These are phyloP conservation scores for Cercospora sesami DNA, from an alignment of 2,329 filamentous ascomycete genomes.

Conservation along the genomic window DNA sequence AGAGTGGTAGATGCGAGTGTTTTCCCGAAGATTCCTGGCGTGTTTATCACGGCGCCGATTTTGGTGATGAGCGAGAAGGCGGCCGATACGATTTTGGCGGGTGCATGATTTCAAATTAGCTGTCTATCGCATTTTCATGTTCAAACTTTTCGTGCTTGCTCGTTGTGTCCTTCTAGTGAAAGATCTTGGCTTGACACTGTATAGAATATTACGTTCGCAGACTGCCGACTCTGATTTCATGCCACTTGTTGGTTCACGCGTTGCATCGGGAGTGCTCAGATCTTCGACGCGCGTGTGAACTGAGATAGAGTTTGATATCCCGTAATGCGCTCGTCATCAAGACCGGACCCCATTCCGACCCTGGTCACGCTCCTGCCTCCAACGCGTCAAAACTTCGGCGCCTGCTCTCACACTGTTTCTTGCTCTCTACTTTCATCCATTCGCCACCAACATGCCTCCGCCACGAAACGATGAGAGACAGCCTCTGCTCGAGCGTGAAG, in stretches of 20 bases:
- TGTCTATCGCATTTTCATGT: neutral
- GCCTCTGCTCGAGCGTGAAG: constrained; percentile 5
- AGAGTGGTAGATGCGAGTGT: constrained; percentile 32
- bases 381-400: constrained; percentile 8
- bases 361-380: neutral
- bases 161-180: too few relatives aligned
- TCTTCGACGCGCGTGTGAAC: neutral
- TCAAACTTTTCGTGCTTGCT: neutral
- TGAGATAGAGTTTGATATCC: neutral
- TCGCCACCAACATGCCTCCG: neutral
- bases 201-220: too few relatives aligned
- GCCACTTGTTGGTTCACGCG: too few relatives aligned
- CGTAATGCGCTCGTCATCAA: constrained; percentile 9
- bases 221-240: too few relatives aligned
- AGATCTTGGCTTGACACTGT: too few relatives aligned
- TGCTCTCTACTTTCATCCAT: neutral
- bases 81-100: constrained; percentile 54
- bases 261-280: neutral
- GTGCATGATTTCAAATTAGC: neutral
- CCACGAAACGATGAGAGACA: constrained; percentile 12
- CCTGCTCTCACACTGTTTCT: neutral
- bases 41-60: constrained; percentile 53
- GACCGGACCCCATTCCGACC: neutral
- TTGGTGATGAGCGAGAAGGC: constrained; percentile 64
- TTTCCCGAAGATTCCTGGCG: constrained; percentile 58